These are phyloP conservation scores for Candida railenensis DNA, from an alignment of 805 yeast species.

Conservation along the genomic window DNA sequence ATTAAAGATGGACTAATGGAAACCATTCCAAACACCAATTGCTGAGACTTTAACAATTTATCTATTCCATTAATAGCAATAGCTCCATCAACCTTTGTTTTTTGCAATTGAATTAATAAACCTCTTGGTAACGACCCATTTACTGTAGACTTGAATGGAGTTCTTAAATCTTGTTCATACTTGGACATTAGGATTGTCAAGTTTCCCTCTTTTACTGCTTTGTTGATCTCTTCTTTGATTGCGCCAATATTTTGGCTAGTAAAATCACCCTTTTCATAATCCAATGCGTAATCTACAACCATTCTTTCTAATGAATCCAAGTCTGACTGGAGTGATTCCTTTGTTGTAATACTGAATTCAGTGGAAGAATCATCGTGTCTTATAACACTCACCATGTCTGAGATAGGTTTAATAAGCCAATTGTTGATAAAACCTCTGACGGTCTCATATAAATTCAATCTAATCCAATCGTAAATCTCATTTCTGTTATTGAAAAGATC, in stretches of 20 bases:
- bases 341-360: conserved; percentile 73
- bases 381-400: conserved; percentile 73
- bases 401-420: conserved; percentile 81
- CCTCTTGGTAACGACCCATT: conserved; percentile 75
- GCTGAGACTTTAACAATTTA: conserved; percentile 83
- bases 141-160: conserved; percentile 63
- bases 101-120: conserved; percentile 87
- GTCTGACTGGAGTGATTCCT: conserved; percentile 76
- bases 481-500: conserved; percentile 50
- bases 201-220: conserved; percentile 68
- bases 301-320: conserved; percentile 79
- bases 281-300: conserved; percentile 69
- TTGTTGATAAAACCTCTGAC: conserved; percentile 65
- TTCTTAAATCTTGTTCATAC: conserved; percentile 72
- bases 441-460: conserved; percentile 62
- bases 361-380: conserved; percentile 71
- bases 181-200: conserved; percentile 73
- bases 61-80: conserved; percentile 90
- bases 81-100: conserved; percentile 93
- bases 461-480: conserved; percentile 55
- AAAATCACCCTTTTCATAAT: conserved; percentile 15
- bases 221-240: conserved; percentile 33
- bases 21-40: conserved; percentile 87
- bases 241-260: conserved; percentile 16
- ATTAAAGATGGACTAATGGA: conserved; percentile 82